A percentile compares a stretch with the other conserved stretches of the same genome.
phyloP scores from a whole-genome alignment of 2,329 filamentous ascomycete species.

The Parascedosporium putredinis region DNA sequence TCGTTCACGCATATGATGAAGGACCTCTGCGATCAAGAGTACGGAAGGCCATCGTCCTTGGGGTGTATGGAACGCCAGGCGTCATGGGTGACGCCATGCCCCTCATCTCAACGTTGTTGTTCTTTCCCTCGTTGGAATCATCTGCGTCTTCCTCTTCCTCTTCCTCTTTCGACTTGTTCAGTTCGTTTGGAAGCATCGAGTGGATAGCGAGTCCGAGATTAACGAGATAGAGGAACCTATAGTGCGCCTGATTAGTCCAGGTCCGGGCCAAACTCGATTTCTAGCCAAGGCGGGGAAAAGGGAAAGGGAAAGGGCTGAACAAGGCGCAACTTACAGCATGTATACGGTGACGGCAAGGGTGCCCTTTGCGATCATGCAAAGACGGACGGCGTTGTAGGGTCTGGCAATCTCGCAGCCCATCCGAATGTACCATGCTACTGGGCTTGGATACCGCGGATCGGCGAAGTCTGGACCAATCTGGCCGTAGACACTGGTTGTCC shows the following conservation, averaged over 20 bases:
- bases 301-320: neutral
- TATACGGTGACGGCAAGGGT: slow-evolving; percentile 53
- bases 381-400: slow-evolving; percentile 39
- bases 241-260: no score
- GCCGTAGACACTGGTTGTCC: slow-evolving; percentile 55
- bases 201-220: slow-evolving; percentile 42
- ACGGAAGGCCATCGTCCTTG: slow-evolving; percentile 58
- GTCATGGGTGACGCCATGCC: slow-evolving; percentile 27
- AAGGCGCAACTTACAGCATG: slow-evolving; percentile 49
- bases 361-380: slow-evolving; percentile 59
- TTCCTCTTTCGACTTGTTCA: slow-evolving; percentile 34
- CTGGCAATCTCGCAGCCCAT: slow-evolving; percentile 55
- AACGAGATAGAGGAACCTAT: neutral
- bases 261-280: no score
- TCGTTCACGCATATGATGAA: neutral
- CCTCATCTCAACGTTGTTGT: slow-evolving; percentile 46
- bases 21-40: slow-evolving; percentile 42
- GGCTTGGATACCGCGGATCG: slow-evolving; percentile 51
- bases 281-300: no score
- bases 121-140: slow-evolving; percentile 6
- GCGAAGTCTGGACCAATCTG: slow-evolving; percentile 65
- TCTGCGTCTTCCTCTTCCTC: slow-evolving; percentile 31
- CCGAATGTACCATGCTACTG: slow-evolving; percentile 64
- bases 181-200: slow-evolving; percentile 45
- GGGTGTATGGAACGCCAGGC: slow-evolving; percentile 42